Conservation (phyloP, 345 rosid species). For the Eutrema heterophyllum region DNA sequence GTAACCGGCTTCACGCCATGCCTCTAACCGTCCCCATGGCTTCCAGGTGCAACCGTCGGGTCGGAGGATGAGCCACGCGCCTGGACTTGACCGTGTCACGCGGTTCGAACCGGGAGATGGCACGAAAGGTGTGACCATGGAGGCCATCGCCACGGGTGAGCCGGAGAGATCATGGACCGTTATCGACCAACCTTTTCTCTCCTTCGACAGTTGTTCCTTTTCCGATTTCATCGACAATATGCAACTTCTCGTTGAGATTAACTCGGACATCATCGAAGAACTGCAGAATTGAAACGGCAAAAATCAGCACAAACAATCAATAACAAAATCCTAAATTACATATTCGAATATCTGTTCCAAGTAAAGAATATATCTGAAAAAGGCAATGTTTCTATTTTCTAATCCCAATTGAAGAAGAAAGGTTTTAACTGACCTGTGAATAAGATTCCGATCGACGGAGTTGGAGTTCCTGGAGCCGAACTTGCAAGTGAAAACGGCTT, state of each 20-base stretch:
- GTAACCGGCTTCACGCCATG: slow-evolving; percentile 68
- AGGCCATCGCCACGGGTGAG: slow-evolving; percentile 93
- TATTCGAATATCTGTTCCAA: slow-evolving; percentile 8
- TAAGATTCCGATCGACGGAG: slow-evolving; percentile 48
- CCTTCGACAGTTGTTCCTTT: slow-evolving; percentile 53
- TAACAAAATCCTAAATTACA: background rate
- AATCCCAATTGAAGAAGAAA: slow-evolving; percentile 5
- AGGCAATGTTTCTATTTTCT: slow-evolving; percentile 17
- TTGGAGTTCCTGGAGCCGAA: slow-evolving; percentile 57
- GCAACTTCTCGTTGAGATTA: slow-evolving; percentile 35
- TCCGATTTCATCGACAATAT: slow-evolving; percentile 53
- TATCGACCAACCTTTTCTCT: slow-evolving; percentile 91
- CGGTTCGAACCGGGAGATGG: slow-evolving; percentile 85
- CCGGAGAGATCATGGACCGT: slow-evolving; percentile 95
- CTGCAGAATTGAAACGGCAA: slow-evolving; percentile 36
- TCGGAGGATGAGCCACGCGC: slow-evolving; percentile 91
- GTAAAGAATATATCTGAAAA: slow-evolving; percentile 21
- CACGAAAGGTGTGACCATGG: slow-evolving; percentile 96
- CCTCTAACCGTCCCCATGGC: slow-evolving; percentile 94
- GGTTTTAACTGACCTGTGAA: slow-evolving; percentile 46
- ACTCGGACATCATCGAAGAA: slow-evolving; percentile 44
- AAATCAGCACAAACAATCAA: background rate
- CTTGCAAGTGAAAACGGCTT: slow-evolving; percentile 96
- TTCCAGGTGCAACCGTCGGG: slow-evolving; percentile 83
- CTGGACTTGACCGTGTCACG: slow-evolving; percentile 80